These are phyloP conservation scores for Arthrinium phaeospermum DNA, from an alignment of 2,329 filamentous ascomycete species.

Conservation along the genomic window DNA sequence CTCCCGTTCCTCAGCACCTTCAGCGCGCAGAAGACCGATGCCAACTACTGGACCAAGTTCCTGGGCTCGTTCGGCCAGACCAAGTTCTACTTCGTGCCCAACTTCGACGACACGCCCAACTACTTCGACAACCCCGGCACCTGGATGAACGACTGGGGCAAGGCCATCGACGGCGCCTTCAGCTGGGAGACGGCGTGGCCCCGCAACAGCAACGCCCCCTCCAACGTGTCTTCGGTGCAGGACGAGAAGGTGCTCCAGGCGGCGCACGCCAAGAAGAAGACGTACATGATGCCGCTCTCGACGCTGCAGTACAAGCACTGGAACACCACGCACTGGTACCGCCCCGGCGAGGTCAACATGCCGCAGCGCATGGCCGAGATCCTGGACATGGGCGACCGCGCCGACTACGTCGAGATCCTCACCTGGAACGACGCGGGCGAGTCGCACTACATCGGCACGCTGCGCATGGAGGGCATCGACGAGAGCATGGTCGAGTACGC, in stretches of 20 bases:
- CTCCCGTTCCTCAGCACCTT: slow-evolving; percentile 41
- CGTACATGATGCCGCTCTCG: slow-evolving; percentile 43
- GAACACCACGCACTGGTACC: slow-evolving; percentile 35
- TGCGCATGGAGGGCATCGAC: slow-evolving; percentile 38
- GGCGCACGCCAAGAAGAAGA: slow-evolving; percentile 34
- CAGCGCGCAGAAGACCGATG: slow-evolving; percentile 32
- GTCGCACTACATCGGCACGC: slow-evolving; percentile 43
- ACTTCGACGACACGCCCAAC: slow-evolving; percentile 36
- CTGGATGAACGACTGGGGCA: slow-evolving; percentile 39
- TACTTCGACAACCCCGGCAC: slow-evolving; percentile 38
- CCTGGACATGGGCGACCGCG: slow-evolving; percentile 33
- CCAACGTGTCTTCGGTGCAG: slow-evolving; percentile 34
- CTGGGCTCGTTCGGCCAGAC: slow-evolving; percentile 28
- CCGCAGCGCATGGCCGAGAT: slow-evolving; percentile 44
- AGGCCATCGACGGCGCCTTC: slow-evolving; percentile 42
- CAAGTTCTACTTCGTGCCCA: slow-evolving; percentile 42
- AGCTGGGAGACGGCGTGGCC: slow-evolving; percentile 47
- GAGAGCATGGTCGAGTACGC: slow-evolving; percentile 38
- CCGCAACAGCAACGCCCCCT: slow-evolving; percentile 29
- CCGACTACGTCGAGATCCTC: slow-evolving; percentile 41
- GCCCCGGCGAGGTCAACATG: slow-evolving; percentile 40
- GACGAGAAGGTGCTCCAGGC: slow-evolving; percentile 32
- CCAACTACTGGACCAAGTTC: slow-evolving; percentile 37
- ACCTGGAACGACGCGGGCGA: slow-evolving; percentile 34
- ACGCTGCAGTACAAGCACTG: slow-evolving; percentile 41